phyloP scores from a whole-genome alignment of 257 asterid species.

The Linderniella brevidens region DNA sequence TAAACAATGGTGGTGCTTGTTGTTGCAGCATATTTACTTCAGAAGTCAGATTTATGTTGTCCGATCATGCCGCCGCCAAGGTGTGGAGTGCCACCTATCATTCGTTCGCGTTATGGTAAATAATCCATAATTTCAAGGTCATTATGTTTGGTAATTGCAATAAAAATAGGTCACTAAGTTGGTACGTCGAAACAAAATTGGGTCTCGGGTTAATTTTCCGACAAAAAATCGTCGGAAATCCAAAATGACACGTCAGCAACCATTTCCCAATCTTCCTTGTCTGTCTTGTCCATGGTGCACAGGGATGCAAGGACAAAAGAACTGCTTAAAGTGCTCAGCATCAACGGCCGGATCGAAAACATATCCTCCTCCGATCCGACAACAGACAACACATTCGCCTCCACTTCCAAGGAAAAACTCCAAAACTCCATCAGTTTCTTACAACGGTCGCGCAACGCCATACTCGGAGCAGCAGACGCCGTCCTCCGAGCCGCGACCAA shows the following conservation, averaged over 20 bases:
- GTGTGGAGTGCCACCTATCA: constrained; percentile 77
- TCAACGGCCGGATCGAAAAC: constrained; percentile 86
- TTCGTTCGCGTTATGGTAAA: constrained; percentile 81
- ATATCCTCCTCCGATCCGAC: constrained; percentile 39
- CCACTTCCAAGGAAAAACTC: constrained; percentile 51
- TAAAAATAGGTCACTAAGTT: background rate
- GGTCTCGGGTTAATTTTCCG: too few species aligned
- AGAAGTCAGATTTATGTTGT: constrained; percentile 60
- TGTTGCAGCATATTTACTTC: constrained; percentile 53
- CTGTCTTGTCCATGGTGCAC: constrained; percentile 1
- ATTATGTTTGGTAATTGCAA: background rate
- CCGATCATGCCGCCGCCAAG: constrained; percentile 60
- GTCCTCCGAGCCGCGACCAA: constrained; percentile 82
- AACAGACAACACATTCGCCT: constrained; percentile 33
- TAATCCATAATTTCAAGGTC: constrained; percentile 9
- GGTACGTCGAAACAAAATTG: too few species aligned
- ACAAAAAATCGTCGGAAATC: too few species aligned
- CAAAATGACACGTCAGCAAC: too few species aligned
- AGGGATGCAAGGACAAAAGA: constrained; percentile 94
- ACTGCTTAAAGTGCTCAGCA: constrained; percentile 60
- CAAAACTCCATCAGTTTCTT: constrained; percentile 62
- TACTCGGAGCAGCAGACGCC: constrained; percentile 97
- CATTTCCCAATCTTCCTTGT: background rate
- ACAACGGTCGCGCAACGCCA: constrained; percentile 94
- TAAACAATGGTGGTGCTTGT: constrained; percentile 35